These are phyloP conservation scores for Dicorynia guianensis DNA, from an alignment of 306 rosid species.

Conservation along the genomic window DNA sequence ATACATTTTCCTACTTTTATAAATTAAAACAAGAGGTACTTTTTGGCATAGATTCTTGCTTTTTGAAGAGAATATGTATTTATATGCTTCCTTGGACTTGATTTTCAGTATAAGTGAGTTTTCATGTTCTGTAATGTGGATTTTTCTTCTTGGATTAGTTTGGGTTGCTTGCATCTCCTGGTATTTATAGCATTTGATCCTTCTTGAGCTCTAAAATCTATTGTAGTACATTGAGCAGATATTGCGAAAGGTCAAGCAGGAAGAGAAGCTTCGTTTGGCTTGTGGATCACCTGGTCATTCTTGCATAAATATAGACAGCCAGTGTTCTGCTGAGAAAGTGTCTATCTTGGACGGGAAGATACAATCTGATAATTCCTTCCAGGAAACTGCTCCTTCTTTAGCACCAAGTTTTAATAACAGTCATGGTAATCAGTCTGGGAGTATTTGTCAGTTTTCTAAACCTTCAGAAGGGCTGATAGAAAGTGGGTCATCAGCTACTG, in stretches of 20 bases:
- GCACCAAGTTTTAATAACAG: slow-evolving; percentile 54
- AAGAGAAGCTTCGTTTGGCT: slow-evolving; percentile 61
- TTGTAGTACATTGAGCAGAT: slow-evolving; percentile 64
- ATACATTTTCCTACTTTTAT: too few species aligned
- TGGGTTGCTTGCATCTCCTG: slow-evolving; percentile 35
- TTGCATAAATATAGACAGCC: slow-evolving; percentile 54
- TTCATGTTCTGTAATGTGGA: slow-evolving; percentile 19
- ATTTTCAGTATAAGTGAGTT: not conserved
- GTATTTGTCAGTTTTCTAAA: slow-evolving; percentile 59
- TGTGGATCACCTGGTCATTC: slow-evolving; percentile 61
- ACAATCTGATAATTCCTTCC: slow-evolving; percentile 50
- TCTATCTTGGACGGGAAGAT: slow-evolving; percentile 54
- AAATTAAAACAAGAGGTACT: not conserved
- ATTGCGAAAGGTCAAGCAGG: slow-evolving; percentile 66
- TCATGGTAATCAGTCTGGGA: slow-evolving; percentile 59
- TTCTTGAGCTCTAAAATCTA: slow-evolving; percentile 53
- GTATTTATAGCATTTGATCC: slow-evolving; percentile 47
- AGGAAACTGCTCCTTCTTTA: slow-evolving; percentile 60
- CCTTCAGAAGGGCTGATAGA: slow-evolving; percentile 66
- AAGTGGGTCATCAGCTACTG: slow-evolving; percentile 74
- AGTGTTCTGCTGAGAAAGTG: slow-evolving; percentile 58
- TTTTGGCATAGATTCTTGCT: not conserved
- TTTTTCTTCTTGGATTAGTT: slow-evolving; percentile 1
- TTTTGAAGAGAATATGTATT: slow-evolving; percentile 13
- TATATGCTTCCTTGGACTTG: slow-evolving; percentile 22